Evolutionary conservation across 257 asterid genomes (phyloP).

Genomic region (Thymus quinquecostatus): DNA sequence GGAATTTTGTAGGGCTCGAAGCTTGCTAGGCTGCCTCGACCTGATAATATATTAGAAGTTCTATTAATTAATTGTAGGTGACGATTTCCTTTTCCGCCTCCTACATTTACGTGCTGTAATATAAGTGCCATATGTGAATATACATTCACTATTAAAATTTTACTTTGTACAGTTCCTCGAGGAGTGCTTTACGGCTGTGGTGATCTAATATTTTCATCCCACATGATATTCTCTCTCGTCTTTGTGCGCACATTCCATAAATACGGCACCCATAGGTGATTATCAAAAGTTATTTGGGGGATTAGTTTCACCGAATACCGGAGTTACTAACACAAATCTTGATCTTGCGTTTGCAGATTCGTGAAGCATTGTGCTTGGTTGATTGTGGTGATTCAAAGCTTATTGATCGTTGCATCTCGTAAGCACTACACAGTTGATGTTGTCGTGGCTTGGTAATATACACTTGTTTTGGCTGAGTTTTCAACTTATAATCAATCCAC

Average conservation of each 20-base stretch:
- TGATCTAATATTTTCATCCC: slow-evolving; percentile 99
- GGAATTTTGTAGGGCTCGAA: slow-evolving; percentile 75
- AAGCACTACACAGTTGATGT: slow-evolving; percentile 96
- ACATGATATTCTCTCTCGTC: slow-evolving; percentile 95
- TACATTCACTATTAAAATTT: slow-evolving; percentile 25
- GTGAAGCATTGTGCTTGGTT: slow-evolving; percentile 79
- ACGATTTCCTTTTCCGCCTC: slow-evolving; percentile 15
- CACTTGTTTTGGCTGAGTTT: neutral
- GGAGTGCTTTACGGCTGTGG: slow-evolving; percentile 97
- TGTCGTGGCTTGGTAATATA: slow-evolving; percentile 84
- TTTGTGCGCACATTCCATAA: slow-evolving; percentile 84
- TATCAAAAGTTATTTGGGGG: slow-evolving; percentile 5
- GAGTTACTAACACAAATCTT: slow-evolving; percentile 1
- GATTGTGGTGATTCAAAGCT: slow-evolving; percentile 73
- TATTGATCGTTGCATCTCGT: slow-evolving; percentile 90
- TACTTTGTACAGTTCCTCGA: slow-evolving; percentile 67
- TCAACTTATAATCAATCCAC: neutral
- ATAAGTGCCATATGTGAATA: neutral
- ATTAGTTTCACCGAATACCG: neutral
- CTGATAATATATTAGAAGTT: slow-evolving; percentile 69
- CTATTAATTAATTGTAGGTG: slow-evolving; percentile 71
- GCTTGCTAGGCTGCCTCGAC: slow-evolving; percentile 91
- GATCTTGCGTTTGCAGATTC: slow-evolving; percentile 49
- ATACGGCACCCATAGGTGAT: slow-evolving; percentile 79
- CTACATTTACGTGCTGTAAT: neutral